These are phyloP conservation scores for Sclerotinia sclerotiorum DNA, from an alignment of 2,329 filamentous ascomycete genomes.

Conservation along the genomic window DNA sequence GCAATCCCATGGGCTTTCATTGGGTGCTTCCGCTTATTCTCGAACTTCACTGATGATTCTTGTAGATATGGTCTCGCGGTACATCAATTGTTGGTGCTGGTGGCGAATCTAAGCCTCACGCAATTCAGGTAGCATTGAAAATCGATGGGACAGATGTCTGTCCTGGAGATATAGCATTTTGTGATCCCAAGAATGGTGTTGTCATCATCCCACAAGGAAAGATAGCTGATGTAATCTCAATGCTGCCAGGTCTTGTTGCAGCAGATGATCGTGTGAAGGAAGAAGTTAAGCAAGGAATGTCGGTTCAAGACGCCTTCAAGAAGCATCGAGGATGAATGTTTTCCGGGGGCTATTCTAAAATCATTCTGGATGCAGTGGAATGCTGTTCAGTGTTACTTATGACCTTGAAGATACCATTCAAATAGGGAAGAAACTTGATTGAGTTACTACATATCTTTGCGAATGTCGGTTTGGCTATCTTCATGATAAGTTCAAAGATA, in stretches of 20 bases:
- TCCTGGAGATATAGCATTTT: constrained; percentile 67
- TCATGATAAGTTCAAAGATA: neutral
- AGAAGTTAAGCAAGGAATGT: constrained; percentile 62
- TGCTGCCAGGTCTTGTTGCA: constrained; percentile 43
- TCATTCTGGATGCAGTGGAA: neutral
- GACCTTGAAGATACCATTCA: neutral
- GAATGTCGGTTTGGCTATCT: neutral
- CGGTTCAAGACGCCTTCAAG: constrained; percentile 66
- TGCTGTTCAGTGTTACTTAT: neutral
- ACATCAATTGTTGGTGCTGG: constrained; percentile 59
- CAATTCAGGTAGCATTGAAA: constrained; percentile 48
- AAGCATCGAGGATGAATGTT: constrained; percentile 36
- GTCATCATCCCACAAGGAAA: constrained; percentile 65
- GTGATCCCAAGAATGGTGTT: constrained; percentile 67
- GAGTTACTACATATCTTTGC: neutral
- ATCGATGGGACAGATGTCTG: constrained; percentile 47
- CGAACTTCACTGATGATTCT: constrained; percentile 15
- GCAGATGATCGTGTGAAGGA: constrained; percentile 63
- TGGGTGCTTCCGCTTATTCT: neutral
- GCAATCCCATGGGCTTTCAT: neutral
- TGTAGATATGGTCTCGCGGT: constrained; percentile 55
- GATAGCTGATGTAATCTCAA: constrained; percentile 58
- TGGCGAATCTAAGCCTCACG: constrained; percentile 56
- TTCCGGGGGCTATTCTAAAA: neutral
- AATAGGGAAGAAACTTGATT: neutral